Conservation (phyloP, 306 rosid genomes). For the Vigna trinervia region DNA sequence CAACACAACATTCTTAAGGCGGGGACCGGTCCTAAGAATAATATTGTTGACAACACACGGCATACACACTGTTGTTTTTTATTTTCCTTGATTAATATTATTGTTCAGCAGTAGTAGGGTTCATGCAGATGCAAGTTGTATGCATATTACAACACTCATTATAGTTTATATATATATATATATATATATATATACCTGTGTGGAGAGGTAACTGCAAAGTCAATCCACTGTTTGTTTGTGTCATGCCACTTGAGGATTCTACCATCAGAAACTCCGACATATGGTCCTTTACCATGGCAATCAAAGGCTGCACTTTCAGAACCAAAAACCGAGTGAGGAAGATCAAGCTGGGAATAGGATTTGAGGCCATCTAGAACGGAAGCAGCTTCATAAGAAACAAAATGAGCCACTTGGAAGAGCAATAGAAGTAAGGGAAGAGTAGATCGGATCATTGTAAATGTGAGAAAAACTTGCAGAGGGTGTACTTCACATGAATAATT, state of each 20-base stretch:
- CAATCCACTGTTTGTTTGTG: conserved; percentile 44
- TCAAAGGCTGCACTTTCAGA: conserved; percentile 70
- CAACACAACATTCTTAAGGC: too few relatives aligned
- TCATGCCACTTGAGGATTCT: conserved; percentile 66
- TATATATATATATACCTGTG: conserved; percentile 38
- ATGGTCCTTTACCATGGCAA: conserved; percentile 68
- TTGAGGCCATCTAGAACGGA: not conserved
- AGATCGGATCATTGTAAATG: not conserved
- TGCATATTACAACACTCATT: too few relatives aligned
- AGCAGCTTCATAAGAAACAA: not conserved
- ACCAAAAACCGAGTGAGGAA: conserved; percentile 49
- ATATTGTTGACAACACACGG: not conserved
- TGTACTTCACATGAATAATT: not conserved
- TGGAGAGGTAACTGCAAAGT: conserved; percentile 60
- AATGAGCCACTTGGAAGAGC: not conserved
- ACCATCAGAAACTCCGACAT: conserved; percentile 64
- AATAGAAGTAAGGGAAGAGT: not conserved
- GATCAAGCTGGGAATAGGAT: conserved; percentile 40
- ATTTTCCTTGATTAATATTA: not conserved
- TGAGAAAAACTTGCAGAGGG: too few relatives aligned
- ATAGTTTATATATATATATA: too few relatives aligned
- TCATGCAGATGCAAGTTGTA: too few relatives aligned
- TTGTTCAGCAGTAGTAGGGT: too few relatives aligned
- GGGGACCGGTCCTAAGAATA: not conserved
- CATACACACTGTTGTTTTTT: not conserved